Evolutionary conservation across 352 stramenopile species (phyloP).

Genomic region (Globisporangium spinosum): DNA sequence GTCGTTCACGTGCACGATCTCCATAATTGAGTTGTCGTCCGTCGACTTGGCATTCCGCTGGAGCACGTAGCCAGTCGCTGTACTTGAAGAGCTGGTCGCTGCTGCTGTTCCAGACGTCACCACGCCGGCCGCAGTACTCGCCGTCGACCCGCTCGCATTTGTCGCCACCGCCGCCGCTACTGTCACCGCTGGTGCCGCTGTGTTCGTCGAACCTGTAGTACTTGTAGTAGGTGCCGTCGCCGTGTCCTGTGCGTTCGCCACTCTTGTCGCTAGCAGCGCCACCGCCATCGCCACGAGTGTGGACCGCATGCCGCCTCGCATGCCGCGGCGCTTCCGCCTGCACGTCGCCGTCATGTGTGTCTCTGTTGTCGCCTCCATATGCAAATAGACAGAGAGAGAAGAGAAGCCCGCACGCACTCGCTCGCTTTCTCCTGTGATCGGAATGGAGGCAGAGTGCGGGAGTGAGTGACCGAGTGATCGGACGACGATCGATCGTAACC

Average conservation of each 20-base stretch:
- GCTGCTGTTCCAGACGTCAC: neutral
- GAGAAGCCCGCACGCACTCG: neutral
- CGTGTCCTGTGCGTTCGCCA: neutral
- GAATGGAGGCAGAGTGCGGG: neutral
- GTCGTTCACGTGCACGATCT: slow-evolving; percentile 20
- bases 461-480: neutral
- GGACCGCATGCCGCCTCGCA: neutral
- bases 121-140: neutral
- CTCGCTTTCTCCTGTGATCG: neutral
- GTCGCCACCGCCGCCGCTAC: neutral
- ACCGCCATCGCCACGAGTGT: neutral
- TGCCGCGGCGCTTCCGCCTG: neutral
- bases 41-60: slow-evolving; percentile 16
- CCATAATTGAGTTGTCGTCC: slow-evolving; percentile 14
- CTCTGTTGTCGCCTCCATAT: neutral
- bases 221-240: neutral
- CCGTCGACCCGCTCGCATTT: slow-evolving; percentile 1
- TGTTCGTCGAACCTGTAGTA: neutral
- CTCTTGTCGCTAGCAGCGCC: neutral
- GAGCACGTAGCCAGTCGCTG: slow-evolving; percentile 28
- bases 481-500: neutral
- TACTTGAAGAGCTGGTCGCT: neutral
- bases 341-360: neutral
- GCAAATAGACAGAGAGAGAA: neutral
- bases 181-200: neutral